Evolutionary conservation across 176 grass and related monocot species (phyloP), one percentile per base, ranked within the genome.

Genomic region (Oryza nivara): DNA sequence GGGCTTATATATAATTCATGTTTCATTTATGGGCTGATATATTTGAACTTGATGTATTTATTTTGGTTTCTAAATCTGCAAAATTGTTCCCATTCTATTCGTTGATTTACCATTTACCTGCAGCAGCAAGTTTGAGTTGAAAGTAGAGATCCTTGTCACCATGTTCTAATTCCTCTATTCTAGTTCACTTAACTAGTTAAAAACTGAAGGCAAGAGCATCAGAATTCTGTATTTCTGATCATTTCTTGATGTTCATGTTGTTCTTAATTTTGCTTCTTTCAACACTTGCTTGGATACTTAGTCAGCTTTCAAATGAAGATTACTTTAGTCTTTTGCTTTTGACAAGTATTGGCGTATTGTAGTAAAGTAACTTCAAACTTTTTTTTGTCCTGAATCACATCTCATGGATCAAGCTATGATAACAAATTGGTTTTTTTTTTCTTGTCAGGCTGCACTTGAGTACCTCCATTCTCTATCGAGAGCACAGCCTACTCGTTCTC

Each of bases 381-480:
- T 7, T 26, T 38, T 41, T 16, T 25, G 9, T 11, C 43, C 4
- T 7, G n/a, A 51, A 5, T 30, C 11, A 13, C 7, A 16, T 68
- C 2, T 26, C 32, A 28, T 80, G 61, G 9, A 8, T 74, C 52
- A 34, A n/a, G 11, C 6, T 79, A 61, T 67, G 54, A 28, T 61
- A 54, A 61, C 72, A 67, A 48, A 74, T 74, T 80, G 40, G 5
- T 30, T 66, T 1, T 54, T 40, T 15, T 15, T 8, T 61, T 70
- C 46, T 78, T 66, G 40, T 43, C 81, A 86, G 91, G 83, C 46
- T 51, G 80, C 67, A 5, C 58, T 86, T 34, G 89, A 87, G 72
- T 83, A 88, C 69, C 28, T 83, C 35, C 70, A 81, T 76, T 86
- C 74, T 70, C 45, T 90, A 82, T 86, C 78, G 63, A 90, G 51